Evolutionary conservation across 2,329 filamentous ascomycete genomes (phyloP).

Genomic region (Colletotrichum coccodes): DNA sequence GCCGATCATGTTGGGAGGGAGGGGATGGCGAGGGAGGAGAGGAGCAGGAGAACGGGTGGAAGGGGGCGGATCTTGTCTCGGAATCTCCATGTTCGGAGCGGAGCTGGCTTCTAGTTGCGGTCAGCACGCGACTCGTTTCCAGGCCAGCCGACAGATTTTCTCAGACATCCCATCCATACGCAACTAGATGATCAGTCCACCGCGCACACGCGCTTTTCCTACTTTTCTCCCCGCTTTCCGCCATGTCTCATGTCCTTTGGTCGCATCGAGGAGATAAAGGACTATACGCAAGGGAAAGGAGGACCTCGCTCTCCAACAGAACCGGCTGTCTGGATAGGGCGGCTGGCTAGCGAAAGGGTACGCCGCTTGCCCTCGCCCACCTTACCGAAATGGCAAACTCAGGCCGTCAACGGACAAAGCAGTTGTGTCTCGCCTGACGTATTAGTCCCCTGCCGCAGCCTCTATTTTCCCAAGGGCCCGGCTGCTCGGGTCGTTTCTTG

Average conservation of each 20-base stretch:
- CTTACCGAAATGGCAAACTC: constrained; percentile 6
- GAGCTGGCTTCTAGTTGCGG: constrained; percentile 24
- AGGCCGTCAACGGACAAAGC: constrained; percentile 23
- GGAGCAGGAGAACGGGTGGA: not conserved
- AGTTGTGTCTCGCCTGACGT: constrained; percentile 29
- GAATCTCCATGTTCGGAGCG: constrained; percentile 26
- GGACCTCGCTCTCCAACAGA: not conserved
- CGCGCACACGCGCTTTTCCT: too few species aligned
- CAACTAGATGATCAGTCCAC: constrained; percentile 5
- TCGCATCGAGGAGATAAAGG: constrained; percentile 13
- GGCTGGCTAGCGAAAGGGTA: not conserved
- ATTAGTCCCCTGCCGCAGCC: constrained; percentile 20
- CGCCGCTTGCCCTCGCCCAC: not conserved
- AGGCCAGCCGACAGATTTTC: not conserved
- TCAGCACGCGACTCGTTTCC: constrained; percentile 15
- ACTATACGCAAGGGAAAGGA: not conserved
- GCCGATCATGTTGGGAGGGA: not conserved
- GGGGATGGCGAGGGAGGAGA: not conserved
- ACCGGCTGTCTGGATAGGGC: constrained; percentile 22
- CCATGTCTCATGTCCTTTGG: constrained; percentile 28
- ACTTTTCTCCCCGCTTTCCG: constrained; percentile 8
- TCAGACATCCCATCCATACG: constrained; percentile 2
- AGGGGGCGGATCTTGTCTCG: constrained; percentile 20
- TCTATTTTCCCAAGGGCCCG: constrained; percentile 9
- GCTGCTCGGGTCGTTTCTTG: constrained; percentile 17